Conservation (phyloP, 169 alveolate species). For the Babesia sp. region DNA sequence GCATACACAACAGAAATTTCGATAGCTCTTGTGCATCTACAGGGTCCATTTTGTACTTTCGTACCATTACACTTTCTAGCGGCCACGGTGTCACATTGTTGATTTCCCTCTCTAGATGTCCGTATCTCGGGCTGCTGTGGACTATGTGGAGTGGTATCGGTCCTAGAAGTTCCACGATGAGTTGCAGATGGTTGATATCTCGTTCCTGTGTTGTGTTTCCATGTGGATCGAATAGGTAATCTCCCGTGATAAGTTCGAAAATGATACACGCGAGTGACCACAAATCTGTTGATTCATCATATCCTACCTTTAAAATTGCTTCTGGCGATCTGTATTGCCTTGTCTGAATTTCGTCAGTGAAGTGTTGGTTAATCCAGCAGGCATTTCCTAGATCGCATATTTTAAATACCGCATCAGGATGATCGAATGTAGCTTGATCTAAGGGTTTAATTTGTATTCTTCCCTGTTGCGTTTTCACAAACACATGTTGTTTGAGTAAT, state of each 20-base stretch:
- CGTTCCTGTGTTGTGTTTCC: constrained; percentile 78
- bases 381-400: constrained; percentile 98
- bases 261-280: constrained; percentile 98
- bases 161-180: constrained; percentile 89
- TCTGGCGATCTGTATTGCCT: constrained; percentile 98
- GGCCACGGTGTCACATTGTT: constrained; percentile 76
- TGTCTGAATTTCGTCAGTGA: constrained; percentile 95
- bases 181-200: constrained; percentile 69
- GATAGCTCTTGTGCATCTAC: constrained; percentile 83
- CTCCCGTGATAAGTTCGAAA: constrained; percentile 98
- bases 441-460: constrained; percentile 67
- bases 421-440: constrained; percentile 70
- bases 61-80: constrained; percentile 80
- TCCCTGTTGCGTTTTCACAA: constrained; percentile 70
- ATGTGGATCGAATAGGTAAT: constrained; percentile 95
- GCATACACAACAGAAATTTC: constrained; percentile 84
- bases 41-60: constrained; percentile 82
- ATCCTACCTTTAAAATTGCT: constrained; percentile 93
- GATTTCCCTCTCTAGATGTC: constrained; percentile 32
- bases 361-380: constrained; percentile 96
- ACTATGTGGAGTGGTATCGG: constrained; percentile 88
- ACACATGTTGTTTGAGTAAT: constrained; percentile 20
- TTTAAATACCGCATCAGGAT: constrained; percentile 81
- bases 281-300: constrained; percentile 94
- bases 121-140: constrained; percentile 75